Conservation (phyloP, 2,329 filamentous ascomycete genomes). For the Chrysoporthe deuterocubensis region DNA sequence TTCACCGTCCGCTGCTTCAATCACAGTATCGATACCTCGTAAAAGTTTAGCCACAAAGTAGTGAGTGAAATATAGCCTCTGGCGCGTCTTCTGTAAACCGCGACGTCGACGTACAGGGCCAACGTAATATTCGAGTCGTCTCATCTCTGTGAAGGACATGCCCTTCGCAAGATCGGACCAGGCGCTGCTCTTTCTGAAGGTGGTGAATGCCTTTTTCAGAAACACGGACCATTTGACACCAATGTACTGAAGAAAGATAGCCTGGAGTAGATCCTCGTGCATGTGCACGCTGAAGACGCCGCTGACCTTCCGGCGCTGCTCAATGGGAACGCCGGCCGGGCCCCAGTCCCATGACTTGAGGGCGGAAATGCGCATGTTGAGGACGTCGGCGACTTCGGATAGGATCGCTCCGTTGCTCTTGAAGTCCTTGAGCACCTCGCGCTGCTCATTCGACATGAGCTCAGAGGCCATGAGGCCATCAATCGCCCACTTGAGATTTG, state of each 20-base stretch:
- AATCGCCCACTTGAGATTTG: conserved; percentile 45
- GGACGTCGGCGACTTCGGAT: conserved; percentile 54
- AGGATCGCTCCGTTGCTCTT: conserved; percentile 46
- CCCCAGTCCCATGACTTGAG: conserved; percentile 54
- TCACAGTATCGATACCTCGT: conserved; percentile 35
- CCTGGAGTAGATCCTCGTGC: conserved; percentile 56
- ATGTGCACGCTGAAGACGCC: conserved; percentile 55
- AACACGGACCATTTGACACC: conserved; percentile 52
- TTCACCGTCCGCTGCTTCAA: conserved; percentile 39
- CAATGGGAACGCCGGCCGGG: conserved; percentile 42
- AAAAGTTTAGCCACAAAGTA: conserved; percentile 54
- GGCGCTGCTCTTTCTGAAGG: conserved; percentile 39
- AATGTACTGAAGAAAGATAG: conserved; percentile 55
- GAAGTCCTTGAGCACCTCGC: conserved; percentile 49
- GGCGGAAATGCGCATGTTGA: conserved; percentile 54
- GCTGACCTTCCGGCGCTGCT: conserved; percentile 52
- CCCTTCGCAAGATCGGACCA: conserved; percentile 41
- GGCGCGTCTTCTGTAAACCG: conserved; percentile 39
- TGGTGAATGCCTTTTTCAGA: conserved; percentile 44
- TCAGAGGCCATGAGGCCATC: conserved; percentile 48
- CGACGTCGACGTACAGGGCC: conserved; percentile 28
- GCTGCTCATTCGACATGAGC: conserved; percentile 48
- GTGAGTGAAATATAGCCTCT: conserved; percentile 40
- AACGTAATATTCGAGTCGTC: conserved; percentile 43
- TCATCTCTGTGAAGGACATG: conserved; percentile 38